Evolutionary conservation across 805 yeast genomes (phyloP), one percentile per base, ranked within the genome.

Genomic region (Saturnispora dispora): DNA sequence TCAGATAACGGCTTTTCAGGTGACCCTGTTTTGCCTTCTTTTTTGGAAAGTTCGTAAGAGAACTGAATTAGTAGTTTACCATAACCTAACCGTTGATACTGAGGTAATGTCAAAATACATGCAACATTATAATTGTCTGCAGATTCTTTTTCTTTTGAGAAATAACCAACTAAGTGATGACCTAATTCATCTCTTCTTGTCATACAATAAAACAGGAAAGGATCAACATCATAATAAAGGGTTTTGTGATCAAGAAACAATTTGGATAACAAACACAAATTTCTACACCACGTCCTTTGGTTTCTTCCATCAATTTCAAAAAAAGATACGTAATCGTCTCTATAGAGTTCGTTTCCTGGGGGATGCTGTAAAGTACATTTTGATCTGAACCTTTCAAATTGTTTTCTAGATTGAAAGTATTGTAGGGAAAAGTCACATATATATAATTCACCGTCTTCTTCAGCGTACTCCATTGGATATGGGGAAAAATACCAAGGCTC

Each of bases 401-500:
- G 98, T 61, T 86, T 88, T 55, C 76, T 73, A 0, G 96, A 86
- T 4, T 95, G 93, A 69, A 88, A 93, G 68, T 88, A 93, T 53
- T 87, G 81, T 53, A 93, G 67, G 2, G 96, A 82, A 64, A 86
- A 93, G 68, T 90, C 98, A 68, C 96, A 93, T 45, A 93, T 85
- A 64, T 85, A 93, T 23, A 93, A 78, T 22, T 47, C 50, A 51
- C 78, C 82, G 64, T 91, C 98, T 57, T 85, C 93, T 60, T 93
- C 98, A 0, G 97, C 88, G 51, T 89, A 75, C 64, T 93, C 99
- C 15, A 88, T 75, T 0, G 99, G 99, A 65, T 93, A 93, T 1
- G 99, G 98, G 1, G 96, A 86, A 62, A 93, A 93, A 68, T 93
- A 93, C 99, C 99, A 93, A 2, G 99, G 99, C 65, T 93, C 99